phyloP scores from a whole-genome alignment of 2,329 filamentous ascomycete species.

The Cryoendolithus antarcticus region DNA sequence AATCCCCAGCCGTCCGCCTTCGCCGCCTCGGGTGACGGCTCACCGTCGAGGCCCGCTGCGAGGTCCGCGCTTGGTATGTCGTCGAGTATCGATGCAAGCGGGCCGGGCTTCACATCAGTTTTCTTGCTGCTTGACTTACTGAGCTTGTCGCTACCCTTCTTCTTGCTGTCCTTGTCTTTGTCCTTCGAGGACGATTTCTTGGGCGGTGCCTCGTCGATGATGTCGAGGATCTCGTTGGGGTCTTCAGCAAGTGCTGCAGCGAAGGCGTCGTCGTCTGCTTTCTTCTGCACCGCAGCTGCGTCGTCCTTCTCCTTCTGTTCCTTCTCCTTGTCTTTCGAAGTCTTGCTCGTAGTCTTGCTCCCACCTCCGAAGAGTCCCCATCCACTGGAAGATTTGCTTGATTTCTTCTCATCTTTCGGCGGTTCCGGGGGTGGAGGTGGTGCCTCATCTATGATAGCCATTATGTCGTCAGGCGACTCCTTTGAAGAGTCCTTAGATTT shows the following conservation, averaged over 20 bases:
- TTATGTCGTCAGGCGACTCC: conserved; percentile 15
- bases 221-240: conserved; percentile 21
- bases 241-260: conserved; percentile 25
- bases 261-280: conserved; percentile 24
- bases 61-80: too few species aligned
- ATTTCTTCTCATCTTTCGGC: conserved; percentile 29
- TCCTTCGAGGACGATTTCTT: conserved; percentile 17
- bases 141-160: conserved; percentile 13
- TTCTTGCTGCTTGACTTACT: conserved; percentile 18
- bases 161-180: conserved; percentile 17
- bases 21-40: conserved; percentile 8
- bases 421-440: conserved; percentile 8
- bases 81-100: conserved; percentile 4
- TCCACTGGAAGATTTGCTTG: conserved; percentile 20
- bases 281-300: conserved; percentile 21
- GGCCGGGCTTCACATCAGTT: conserved; percentile 20
- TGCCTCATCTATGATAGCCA: conserved; percentile 12
- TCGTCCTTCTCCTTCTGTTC: conserved; percentile 35
- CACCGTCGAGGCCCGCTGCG: conserved; percentile 3
- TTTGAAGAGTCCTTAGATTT: conserved; percentile 24
- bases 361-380: conserved; percentile 20
- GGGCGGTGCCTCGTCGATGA: conserved; percentile 16
- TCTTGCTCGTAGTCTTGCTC: conserved; percentile 21
- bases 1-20: conserved; percentile 28
- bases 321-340: conserved; percentile 25